phyloP scores from a whole-genome alignment of 306 rosid genomes.

The Carpinus fangiana region DNA sequence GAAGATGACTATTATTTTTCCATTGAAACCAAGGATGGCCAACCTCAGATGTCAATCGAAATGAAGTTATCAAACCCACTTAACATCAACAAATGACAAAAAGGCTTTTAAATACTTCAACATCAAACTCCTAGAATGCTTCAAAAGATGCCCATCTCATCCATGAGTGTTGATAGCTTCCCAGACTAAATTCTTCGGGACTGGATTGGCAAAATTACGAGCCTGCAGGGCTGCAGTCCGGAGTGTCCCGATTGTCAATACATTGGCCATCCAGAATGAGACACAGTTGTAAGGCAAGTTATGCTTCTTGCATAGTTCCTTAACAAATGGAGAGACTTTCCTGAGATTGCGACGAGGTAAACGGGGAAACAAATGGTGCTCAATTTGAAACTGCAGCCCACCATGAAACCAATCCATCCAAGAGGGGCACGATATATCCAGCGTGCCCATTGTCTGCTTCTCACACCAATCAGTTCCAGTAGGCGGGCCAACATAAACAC shows the following conservation, averaged over 20 bases:
- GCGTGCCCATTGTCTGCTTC: slow-evolving; percentile 62
- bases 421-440: slow-evolving; percentile 45
- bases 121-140: slow-evolving; percentile 36
- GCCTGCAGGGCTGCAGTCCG: slow-evolving; percentile 72
- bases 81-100: slow-evolving; percentile 5
- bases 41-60: slow-evolving; percentile 34
- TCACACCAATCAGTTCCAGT: slow-evolving; percentile 61
- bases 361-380: slow-evolving; percentile 71
- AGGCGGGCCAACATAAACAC: slow-evolving; percentile 67
- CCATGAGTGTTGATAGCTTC: slow-evolving; percentile 80
- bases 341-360: slow-evolving; percentile 52
- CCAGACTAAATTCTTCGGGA: slow-evolving; percentile 71
- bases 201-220: slow-evolving; percentile 45
- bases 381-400: slow-evolving; percentile 83
- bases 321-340: slow-evolving; percentile 58
- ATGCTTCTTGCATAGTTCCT: slow-evolving; percentile 64
- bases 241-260: slow-evolving; percentile 48
- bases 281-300: slow-evolving; percentile 57
- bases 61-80: slow-evolving; percentile 10
- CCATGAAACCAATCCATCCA: slow-evolving; percentile 97
- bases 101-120: slow-evolving; percentile 11
- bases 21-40: slow-evolving; percentile 35
- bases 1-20: slow-evolving; percentile 34
- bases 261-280: slow-evolving; percentile 69
- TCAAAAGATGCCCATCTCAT: slow-evolving; percentile 27